Conservation (phyloP, 2,329 filamentous ascomycete genomes). For the Colletotrichum sp. region DNA sequence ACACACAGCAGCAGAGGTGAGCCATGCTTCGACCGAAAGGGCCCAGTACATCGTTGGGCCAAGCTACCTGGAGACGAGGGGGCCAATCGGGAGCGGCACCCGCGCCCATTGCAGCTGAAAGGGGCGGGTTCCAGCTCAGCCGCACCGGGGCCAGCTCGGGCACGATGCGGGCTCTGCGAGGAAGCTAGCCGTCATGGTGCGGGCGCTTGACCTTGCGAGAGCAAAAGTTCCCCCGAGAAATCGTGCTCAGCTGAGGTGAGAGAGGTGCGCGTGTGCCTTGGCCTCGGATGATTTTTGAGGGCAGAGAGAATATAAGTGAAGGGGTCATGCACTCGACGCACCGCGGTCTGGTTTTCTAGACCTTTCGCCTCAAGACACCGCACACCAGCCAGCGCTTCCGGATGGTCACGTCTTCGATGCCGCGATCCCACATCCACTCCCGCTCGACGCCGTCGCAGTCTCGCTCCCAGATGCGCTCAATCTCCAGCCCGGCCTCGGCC, state of each 20-base stretch:
- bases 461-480: constrained; percentile 72
- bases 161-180: neutral
- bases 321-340: neutral
- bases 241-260: neutral
- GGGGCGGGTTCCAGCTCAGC: constrained; percentile 3
- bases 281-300: neutral
- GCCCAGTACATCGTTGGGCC: neutral
- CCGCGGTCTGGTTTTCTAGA: neutral
- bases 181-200: neutral
- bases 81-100: neutral
- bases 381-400: constrained; percentile 76
- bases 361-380: constrained; percentile 50
- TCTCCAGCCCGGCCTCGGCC: constrained; percentile 54
- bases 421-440: constrained; percentile 65
- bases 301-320: neutral
- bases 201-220: neutral
- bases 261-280: neutral
- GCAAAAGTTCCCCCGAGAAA: neutral
- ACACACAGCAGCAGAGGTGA: neutral
- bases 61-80: neutral
- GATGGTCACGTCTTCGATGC: constrained; percentile 63
- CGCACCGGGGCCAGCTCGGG: neutral
- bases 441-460: constrained; percentile 69
- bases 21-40: neutral
- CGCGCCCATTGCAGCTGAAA: neutral